A percentile compares a stretch with the other conserved stretches of the same genome.
phyloP scores from a whole-genome alignment of 2,329 filamentous ascomycete species.

The Talaromyces verruculosus region DNA sequence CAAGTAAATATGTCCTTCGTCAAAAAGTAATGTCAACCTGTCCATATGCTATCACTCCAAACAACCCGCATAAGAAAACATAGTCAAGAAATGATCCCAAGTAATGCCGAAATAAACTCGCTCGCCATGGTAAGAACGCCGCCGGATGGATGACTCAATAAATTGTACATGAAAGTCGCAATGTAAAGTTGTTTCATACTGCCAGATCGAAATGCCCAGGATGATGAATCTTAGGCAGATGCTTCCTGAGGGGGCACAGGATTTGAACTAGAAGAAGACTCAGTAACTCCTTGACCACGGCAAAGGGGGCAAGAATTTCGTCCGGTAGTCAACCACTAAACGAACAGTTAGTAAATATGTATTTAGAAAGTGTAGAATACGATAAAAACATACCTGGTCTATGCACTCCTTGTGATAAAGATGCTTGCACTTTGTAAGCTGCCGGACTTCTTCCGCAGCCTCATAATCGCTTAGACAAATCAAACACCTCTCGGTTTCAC shows the following conservation, averaged over 20 bases:
- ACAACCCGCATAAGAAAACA: not conserved
- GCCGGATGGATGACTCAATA: constrained; percentile 16
- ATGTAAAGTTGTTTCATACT: not conserved
- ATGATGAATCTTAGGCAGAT: constrained; percentile 5
- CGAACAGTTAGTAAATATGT: not conserved
- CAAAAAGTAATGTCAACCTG: constrained; percentile 3
- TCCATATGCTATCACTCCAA: constrained; percentile 9
- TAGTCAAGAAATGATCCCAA: constrained; percentile 10
- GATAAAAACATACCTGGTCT: constrained; percentile 57
- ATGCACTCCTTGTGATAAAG: constrained; percentile 69
- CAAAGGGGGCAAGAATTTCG: constrained; percentile 43
- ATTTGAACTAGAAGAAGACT: constrained; percentile 30
- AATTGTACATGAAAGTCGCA: constrained; percentile 16
- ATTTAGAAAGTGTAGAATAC: not conserved
- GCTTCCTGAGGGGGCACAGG: constrained; percentile 13
- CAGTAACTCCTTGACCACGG: constrained; percentile 44
- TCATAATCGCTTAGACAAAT: constrained; percentile 69
- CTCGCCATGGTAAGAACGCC: constrained; percentile 17
- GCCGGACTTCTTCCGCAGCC: constrained; percentile 59
- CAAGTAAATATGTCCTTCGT: constrained; percentile 10
- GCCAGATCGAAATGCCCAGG: not conserved
- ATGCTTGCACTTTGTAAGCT: constrained; percentile 63
- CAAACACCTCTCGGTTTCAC: constrained; percentile 59
- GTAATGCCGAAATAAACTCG: constrained; percentile 17
- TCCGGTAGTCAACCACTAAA: constrained; percentile 26